phyloP scores from a whole-genome alignment of 768 basidiomycete species.

The Pleurotus djamor region DNA sequence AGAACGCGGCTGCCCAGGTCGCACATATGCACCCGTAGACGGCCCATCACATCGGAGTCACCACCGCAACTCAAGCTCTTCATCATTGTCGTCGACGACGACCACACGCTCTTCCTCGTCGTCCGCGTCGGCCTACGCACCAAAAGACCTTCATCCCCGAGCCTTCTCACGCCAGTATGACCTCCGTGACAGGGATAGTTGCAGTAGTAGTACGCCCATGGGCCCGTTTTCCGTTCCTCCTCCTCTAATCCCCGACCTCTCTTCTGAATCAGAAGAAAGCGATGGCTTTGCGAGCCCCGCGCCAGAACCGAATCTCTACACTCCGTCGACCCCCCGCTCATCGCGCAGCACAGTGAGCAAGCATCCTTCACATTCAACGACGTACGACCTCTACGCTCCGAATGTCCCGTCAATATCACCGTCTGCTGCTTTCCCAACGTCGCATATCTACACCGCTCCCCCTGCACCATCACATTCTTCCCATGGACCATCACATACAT shows the following conservation, averaged over 20 bases:
- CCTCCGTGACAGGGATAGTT: slow-evolving; percentile 6
- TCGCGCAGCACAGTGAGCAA: not conserved
- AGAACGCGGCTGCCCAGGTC: slow-evolving; percentile 73
- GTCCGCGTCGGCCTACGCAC: slow-evolving; percentile 19
- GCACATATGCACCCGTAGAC: slow-evolving; percentile 58
- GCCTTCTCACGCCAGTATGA: slow-evolving; percentile 23
- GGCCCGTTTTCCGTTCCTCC: slow-evolving; percentile 31
- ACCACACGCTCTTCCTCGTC: slow-evolving; percentile 11
- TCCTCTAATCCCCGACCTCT: slow-evolving; percentile 59
- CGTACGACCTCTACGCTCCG: slow-evolving; percentile 2
- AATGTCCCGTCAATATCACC: slow-evolving; percentile 1
- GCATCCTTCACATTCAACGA: not conserved
- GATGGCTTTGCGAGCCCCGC: slow-evolving; percentile 46
- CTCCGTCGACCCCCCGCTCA: slow-evolving; percentile 2
- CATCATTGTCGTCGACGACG: slow-evolving; percentile 7
- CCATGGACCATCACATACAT: not conserved
- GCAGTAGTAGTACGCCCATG: slow-evolving; percentile 10
- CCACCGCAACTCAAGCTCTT: not conserved
- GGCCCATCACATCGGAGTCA: not conserved
- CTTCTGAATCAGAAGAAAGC: slow-evolving; percentile 64
- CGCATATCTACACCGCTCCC: slow-evolving; percentile 3
- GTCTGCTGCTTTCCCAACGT: not conserved
- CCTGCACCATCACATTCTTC: slow-evolving; percentile 1
- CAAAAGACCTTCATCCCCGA: slow-evolving; percentile 46
- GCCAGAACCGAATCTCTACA: slow-evolving; percentile 16